Evolutionary conservation across 345 rosid species (phyloP).

Genomic region (Pistacia integerrima): DNA sequence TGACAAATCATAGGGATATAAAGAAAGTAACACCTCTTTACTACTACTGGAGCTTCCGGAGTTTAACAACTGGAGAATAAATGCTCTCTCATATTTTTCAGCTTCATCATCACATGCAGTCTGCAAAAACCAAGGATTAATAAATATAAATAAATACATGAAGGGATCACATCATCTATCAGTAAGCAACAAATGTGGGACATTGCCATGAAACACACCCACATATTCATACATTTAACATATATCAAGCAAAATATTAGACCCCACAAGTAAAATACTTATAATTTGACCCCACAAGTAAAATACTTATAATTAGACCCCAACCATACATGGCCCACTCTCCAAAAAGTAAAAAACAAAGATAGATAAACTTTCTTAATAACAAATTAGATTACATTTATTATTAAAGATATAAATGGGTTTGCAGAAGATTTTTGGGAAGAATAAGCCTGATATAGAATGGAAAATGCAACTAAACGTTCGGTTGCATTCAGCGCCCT

Average conservation of each 20-base stretch:
- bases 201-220: background rate
- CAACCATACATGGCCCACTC: background rate
- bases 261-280: background rate
- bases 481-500: slow-evolving; percentile 51
- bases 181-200: background rate
- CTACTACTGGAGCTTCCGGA: slow-evolving; percentile 42
- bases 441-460: slow-evolving; percentile 65
- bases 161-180: background rate
- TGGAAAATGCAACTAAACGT: slow-evolving; percentile 73
- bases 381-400: slow-evolving; percentile 48
- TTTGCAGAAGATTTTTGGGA: slow-evolving; percentile 52
- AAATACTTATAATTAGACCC: background rate
- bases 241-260: background rate
- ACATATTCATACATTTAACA: background rate
- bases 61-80: slow-evolving; percentile 71
- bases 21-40: slow-evolving; percentile 59
- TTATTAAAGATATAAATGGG: slow-evolving; percentile 59
- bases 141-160: slow-evolving; percentile 19
- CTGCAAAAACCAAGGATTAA: slow-evolving; percentile 40
- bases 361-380: background rate
- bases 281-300: background rate
- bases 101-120: slow-evolving; percentile 71
- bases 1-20: slow-evolving; percentile 4
- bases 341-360: background rate
- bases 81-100: slow-evolving; percentile 81